Conservation (phyloP, 345 rosid species). For the Syzygium jambos region DNA sequence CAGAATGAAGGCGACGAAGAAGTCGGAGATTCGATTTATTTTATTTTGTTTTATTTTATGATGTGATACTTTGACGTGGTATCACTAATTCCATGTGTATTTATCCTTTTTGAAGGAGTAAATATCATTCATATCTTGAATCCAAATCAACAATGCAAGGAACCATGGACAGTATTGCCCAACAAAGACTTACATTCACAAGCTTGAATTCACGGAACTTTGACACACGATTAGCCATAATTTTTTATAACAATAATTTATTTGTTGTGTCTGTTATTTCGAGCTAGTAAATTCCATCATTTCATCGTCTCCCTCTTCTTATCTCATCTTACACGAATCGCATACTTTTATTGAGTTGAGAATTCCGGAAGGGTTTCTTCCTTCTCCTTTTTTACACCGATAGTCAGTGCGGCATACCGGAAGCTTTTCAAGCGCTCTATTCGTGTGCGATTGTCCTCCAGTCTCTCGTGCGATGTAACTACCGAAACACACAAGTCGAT, state of each 20-base stretch:
- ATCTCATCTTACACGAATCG: neutral
- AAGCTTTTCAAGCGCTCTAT: neutral
- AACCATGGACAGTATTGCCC: too few relatives aligned
- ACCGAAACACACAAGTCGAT: neutral
- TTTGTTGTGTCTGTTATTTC: neutral
- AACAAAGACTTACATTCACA: too few relatives aligned
- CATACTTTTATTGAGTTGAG: too few relatives aligned
- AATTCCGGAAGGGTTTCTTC: neutral
- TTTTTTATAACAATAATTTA: too few relatives aligned
- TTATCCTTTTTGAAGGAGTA: too few relatives aligned
- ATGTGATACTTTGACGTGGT: too few relatives aligned
- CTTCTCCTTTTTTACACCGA: neutral
- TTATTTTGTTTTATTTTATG: too few relatives aligned
- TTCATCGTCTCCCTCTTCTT: neutral
- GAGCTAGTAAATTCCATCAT: fast-evolving
- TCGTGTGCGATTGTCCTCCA: neutral
- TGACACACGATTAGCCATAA: neutral
- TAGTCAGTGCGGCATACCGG: neutral
- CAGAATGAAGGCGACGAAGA: too few relatives aligned
- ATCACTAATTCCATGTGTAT: too few relatives aligned
- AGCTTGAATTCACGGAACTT: neutral
- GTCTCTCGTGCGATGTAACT: neutral
- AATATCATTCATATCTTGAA: neutral
- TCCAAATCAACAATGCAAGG: neutral
- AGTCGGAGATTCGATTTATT: too few relatives aligned